phyloP scores from a whole-genome alignment of 371 early-diverging fungal species.

The Syncephalastrum contaminatum region DNA sequence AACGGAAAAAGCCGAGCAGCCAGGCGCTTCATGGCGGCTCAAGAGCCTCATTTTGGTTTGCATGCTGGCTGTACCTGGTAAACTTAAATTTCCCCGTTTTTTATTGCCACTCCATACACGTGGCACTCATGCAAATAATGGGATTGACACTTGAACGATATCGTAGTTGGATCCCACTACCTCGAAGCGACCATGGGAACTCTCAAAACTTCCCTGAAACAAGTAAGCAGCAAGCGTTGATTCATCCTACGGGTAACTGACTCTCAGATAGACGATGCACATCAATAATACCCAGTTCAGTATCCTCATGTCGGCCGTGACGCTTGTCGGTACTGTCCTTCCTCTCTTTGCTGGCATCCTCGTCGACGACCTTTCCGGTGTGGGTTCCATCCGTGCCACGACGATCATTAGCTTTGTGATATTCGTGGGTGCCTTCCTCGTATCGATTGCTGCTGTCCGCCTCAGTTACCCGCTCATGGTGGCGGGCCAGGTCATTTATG shows the following conservation, averaged over 20 bases:
- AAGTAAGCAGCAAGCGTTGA: constrained; percentile 19
- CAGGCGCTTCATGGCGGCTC: constrained; percentile 16
- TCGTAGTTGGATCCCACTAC: constrained; percentile 37
- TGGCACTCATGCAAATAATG: too few species aligned
- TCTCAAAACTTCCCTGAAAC: constrained; percentile 37
- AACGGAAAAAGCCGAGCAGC: constrained; percentile 5
- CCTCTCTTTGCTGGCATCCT: constrained; percentile 68
- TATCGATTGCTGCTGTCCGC: constrained; percentile 26
- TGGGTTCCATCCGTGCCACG: constrained; percentile 43
- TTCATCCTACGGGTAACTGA: not conserved
- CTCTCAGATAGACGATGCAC: constrained; percentile 28
- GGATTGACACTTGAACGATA: too few species aligned
- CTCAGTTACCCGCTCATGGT: constrained; percentile 45
- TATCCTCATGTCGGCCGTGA: constrained; percentile 67
- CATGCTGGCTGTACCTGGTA: constrained; percentile 22
- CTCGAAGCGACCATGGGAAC: constrained; percentile 45
- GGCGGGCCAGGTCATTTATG: constrained; percentile 42
- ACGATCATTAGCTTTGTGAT: constrained; percentile 32
- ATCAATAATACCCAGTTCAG: constrained; percentile 75
- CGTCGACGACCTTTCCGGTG: constrained; percentile 33
- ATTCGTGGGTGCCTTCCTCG: constrained; percentile 32
- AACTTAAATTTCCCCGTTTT: too few species aligned
- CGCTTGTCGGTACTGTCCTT: constrained; percentile 67
- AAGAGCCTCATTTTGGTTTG: constrained; percentile 16
- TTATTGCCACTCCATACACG: too few species aligned